Base-by-base conservation (phyloP, 2,329 filamentous ascomycete species). In the Neonectria neomacrospora region DNA sequence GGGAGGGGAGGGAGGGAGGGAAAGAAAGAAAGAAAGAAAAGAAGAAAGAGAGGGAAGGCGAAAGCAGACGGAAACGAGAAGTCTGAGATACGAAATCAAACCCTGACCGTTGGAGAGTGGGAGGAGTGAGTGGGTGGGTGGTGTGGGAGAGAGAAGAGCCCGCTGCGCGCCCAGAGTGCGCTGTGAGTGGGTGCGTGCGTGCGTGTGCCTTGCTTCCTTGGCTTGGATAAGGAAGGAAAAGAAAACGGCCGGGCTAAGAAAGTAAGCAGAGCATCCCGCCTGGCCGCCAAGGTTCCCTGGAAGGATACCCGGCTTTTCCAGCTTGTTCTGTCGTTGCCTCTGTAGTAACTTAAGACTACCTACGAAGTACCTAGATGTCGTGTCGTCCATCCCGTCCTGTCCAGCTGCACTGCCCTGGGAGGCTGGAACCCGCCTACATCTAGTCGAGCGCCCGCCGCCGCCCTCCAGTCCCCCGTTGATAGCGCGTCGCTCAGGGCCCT, bases 31-130 rank as follows among this genome's bases (percentile, higher is more conserved):
- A 41, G 44, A 41, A 39, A 34, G 32, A 23, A 20, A 51, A 30
- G 41, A 51, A 52, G 54, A 44, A 48, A 55, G 39, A 45, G 45
- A 51, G 48, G 41, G 53, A 53, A 54, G 39, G 52, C 41, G 53
- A 53, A 54, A 42, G 47, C 41, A 32, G 56, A 47, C 45, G 28
- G 50, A 51, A 61, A 57, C 53, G 47, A 54, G 54, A 52, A 52
- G 41, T 48, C 23, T 50, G 48, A 64, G 61, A 64, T 64, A 64
- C 61, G 61, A 64, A 60, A 60, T 59, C 55, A 32, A 20, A 64
- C 52, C 57, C 48, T 45, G 56, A 47, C 54, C 45, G 54, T 44
- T 39, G 6, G 34, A 32, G 30, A 32, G 30, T 26, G 23, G 23
- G 23, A 26, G 23, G 34, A 37, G 34, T 37, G 34, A 14, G 34